Conservation (phyloP, 257 asterid species). For the Solanum bulbocastanum region DNA sequence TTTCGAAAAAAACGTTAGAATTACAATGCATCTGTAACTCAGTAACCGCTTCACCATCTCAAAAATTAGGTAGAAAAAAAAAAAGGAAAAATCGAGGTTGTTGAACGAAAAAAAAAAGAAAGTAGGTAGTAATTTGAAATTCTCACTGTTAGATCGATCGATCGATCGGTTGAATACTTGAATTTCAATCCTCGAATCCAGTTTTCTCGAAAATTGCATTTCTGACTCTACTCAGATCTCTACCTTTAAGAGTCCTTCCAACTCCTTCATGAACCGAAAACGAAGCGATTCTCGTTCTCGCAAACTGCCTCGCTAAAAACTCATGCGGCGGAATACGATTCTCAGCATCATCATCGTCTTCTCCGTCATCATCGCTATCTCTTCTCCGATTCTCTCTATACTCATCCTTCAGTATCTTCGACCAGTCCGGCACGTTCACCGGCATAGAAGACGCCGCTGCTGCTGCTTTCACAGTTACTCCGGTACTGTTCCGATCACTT, state of each 20-base stretch:
- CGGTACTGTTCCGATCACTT: not conserved
- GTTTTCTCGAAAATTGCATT: slow-evolving; percentile 80
- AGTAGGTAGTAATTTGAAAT: not conserved
- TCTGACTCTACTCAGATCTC: slow-evolving; percentile 76
- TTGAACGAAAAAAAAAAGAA: not conserved
- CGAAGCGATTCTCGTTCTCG: slow-evolving; percentile 52
- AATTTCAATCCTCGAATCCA: slow-evolving; percentile 53
- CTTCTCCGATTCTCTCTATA: slow-evolving; percentile 43
- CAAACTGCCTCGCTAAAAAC: slow-evolving; percentile 39
- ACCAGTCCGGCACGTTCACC: slow-evolving; percentile 97
- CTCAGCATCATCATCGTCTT: slow-evolving; percentile 26
- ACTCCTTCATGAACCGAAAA: slow-evolving; percentile 74
- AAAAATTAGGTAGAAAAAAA: not conserved
- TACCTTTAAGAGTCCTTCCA: slow-evolving; percentile 75
- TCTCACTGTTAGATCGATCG: not conserved
- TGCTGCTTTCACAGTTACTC: not conserved
- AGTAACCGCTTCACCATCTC: not conserved
- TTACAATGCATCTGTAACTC: not conserved
- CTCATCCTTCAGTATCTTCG: slow-evolving; percentile 82
- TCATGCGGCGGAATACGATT: slow-evolving; percentile 84
- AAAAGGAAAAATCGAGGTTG: not conserved
- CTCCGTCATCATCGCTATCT: slow-evolving; percentile 32
- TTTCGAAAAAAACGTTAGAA: not conserved
- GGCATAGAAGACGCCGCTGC: slow-evolving; percentile 59
- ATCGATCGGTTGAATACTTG: not conserved